Conservation (phyloP, 2,329 filamentous ascomycete genomes). For the Coleophoma cylindrospora region DNA sequence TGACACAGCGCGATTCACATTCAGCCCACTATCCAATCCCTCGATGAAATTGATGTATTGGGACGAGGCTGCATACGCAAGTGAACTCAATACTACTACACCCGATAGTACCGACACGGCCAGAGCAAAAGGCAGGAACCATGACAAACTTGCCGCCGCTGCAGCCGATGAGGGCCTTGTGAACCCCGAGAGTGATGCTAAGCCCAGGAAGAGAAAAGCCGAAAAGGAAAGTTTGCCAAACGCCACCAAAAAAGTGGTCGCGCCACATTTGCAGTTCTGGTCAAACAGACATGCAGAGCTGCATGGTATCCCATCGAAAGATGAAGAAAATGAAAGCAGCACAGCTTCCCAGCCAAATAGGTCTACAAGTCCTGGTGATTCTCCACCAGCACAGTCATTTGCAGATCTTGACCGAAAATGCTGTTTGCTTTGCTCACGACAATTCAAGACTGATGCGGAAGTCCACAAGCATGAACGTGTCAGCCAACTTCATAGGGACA, state of each 20-base stretch:
- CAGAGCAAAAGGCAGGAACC: slow-evolving; percentile 21
- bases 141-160: slow-evolving; percentile 30
- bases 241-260: slow-evolving; percentile 40
- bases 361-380: slow-evolving; percentile 17
- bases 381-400: slow-evolving; percentile 48
- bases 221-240: slow-evolving; percentile 32
- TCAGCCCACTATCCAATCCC: slow-evolving; percentile 65
- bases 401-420: slow-evolving; percentile 51
- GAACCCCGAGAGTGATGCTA: slow-evolving; percentile 28
- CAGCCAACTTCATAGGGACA: slow-evolving; percentile 50
- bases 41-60: slow-evolving; percentile 68
- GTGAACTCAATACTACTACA: slow-evolving; percentile 53
- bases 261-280: slow-evolving; percentile 67
- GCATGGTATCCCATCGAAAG: slow-evolving; percentile 44
- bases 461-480: slow-evolving; percentile 55
- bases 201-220: slow-evolving; percentile 50
- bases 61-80: slow-evolving; percentile 69
- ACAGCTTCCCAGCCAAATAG: slow-evolving; percentile 10
- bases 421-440: slow-evolving; percentile 57
- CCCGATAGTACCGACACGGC: slow-evolving; percentile 35
- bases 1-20: slow-evolving; percentile 59
- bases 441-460: slow-evolving; percentile 49
- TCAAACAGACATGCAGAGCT: slow-evolving; percentile 65
- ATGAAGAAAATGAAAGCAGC: slow-evolving; percentile 24
- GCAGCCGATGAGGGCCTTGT: slow-evolving; percentile 30